Conservation (phyloP, 169 alveolate species). For the Cryptosporidium baileyi region DNA sequence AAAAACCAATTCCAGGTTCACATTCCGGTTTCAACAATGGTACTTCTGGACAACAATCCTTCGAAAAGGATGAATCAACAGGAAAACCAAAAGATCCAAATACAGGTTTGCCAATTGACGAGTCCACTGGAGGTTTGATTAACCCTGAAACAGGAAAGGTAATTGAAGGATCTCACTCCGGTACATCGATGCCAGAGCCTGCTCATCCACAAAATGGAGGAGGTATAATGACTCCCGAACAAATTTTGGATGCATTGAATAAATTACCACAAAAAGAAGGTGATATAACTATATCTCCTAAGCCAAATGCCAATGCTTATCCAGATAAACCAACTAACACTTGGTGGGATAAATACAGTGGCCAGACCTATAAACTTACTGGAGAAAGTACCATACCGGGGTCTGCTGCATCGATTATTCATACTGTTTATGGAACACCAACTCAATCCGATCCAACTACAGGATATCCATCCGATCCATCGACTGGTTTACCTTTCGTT, state of each 20-base stretch:
- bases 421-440: constrained; percentile 60
- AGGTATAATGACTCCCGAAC: constrained; percentile 60
- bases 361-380: constrained; percentile 1
- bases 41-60: constrained; percentile 37
- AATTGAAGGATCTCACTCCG: constrained; percentile 53
- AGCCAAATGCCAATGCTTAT: constrained; percentile 34
- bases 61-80: constrained; percentile 13
- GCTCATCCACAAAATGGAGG: constrained; percentile 66
- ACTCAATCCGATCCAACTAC: constrained; percentile 64
- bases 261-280: neutral
- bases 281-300: constrained; percentile 21
- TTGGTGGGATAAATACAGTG: constrained; percentile 53
- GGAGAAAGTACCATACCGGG: constrained; percentile 54
- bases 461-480: constrained; percentile 64
- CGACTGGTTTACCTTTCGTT: constrained; percentile 65
- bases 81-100: constrained; percentile 67
- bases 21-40: constrained; percentile 61
- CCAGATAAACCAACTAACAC: constrained; percentile 49
- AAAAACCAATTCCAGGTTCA: constrained; percentile 56
- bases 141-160: constrained; percentile 51
- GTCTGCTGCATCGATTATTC: constrained; percentile 37
- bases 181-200: constrained; percentile 64
- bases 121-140: constrained; percentile 6
- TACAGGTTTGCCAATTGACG: constrained; percentile 64
- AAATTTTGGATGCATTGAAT: constrained; percentile 20